A percentile compares a stretch with the other conserved stretches of the same genome.
These are phyloP conservation scores for Irpex sp. DNA, from an alignment of 1,284 basidiomycete species.

Conservation along the genomic window DNA sequence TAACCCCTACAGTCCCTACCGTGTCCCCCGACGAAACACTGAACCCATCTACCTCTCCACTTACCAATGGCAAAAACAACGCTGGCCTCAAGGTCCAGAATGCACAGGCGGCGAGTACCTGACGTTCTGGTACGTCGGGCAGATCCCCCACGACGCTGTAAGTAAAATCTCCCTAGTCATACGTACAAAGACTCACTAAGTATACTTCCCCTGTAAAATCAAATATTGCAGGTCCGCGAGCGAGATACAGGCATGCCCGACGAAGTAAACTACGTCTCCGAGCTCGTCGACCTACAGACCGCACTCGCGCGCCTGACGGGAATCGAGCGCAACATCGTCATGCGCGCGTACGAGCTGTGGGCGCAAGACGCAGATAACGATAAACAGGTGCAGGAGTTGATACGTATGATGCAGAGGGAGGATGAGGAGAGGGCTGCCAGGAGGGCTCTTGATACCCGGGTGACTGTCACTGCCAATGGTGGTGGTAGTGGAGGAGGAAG, in stretches of 20 bases:
- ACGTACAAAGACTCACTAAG: background rate
- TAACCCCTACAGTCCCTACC: background rate
- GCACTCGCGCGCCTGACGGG: slow-evolving; percentile 20
- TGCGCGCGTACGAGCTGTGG: slow-evolving; percentile 15
- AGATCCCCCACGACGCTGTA: slow-evolving; percentile 48
- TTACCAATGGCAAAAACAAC: slow-evolving; percentile 24
- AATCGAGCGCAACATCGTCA: background rate
- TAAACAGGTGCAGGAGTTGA: background rate
- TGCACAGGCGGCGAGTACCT: slow-evolving; percentile 41
- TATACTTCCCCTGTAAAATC: too few relatives aligned
- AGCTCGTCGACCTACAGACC: slow-evolving; percentile 23
- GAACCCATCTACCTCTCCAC: slow-evolving; percentile 45
- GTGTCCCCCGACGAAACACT: slow-evolving; percentile 30
- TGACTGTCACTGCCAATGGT: background rate
- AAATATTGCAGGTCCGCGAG: slow-evolving; percentile 34
- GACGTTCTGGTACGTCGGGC: slow-evolving; percentile 46
- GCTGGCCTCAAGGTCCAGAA: slow-evolving; percentile 4
- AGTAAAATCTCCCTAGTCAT: slow-evolving; percentile 9
- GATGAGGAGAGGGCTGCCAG: background rate
- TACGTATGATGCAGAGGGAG: background rate
- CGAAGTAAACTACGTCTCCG: slow-evolving; percentile 39
- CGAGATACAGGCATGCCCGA: slow-evolving; percentile 49
- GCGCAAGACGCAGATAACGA: slow-evolving; percentile 3
- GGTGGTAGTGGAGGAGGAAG: too few relatives aligned
- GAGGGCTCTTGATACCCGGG: background rate